phyloP scores from a whole-genome alignment of 164 flowering plant species.

The Macadamia tetraphylla region DNA sequence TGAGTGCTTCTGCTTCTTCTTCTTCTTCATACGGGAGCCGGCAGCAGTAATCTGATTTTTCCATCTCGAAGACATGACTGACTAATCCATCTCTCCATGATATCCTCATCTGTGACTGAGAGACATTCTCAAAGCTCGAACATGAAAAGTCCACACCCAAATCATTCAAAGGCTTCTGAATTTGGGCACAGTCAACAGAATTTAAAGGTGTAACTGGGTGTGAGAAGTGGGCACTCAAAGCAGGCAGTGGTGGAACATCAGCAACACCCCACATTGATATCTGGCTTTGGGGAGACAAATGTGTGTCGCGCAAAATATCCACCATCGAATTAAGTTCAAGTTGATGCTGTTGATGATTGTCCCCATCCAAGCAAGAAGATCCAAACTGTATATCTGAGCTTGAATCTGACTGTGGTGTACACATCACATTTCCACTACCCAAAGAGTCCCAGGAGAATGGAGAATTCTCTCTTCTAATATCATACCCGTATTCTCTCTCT shows the following conservation, averaged over 20 bases:
- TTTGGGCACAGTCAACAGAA: constrained; percentile 23
- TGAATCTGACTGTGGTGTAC: constrained; percentile 65
- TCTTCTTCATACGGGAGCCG: constrained; percentile 71
- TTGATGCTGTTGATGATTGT: constrained; percentile 10
- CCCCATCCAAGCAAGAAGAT: constrained; percentile 16
- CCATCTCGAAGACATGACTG: constrained; percentile 58
- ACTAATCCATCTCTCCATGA: constrained; percentile 80
- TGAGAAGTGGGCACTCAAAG: constrained; percentile 42
- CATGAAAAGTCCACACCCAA: constrained; percentile 26
- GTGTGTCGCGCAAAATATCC: constrained; percentile 23
- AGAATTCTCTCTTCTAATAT: constrained; percentile 28
- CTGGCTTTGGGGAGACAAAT: constrained; percentile 30
- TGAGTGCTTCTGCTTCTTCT: constrained; percentile 17
- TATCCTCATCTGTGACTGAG: constrained; percentile 45
- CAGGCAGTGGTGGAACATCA: constrained; percentile 23
- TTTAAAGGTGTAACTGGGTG: constrained; percentile 22
- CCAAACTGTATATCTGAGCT: constrained; percentile 25
- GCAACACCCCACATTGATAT: constrained; percentile 26
- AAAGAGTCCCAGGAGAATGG: constrained; percentile 41
- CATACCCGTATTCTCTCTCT: constrained; percentile 8
- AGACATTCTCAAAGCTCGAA: constrained; percentile 26
- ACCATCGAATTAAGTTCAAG: constrained; percentile 30
- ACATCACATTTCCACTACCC: constrained; percentile 56
- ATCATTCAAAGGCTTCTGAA: constrained; percentile 26
- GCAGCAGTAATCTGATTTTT: constrained; percentile 69